Percentiles rank a stretch among this genome's conserved stretches.
These are phyloP conservation scores for Russula foetens DNA, from an alignment of 768 basidiomycete genomes.

Conservation along the genomic window DNA sequence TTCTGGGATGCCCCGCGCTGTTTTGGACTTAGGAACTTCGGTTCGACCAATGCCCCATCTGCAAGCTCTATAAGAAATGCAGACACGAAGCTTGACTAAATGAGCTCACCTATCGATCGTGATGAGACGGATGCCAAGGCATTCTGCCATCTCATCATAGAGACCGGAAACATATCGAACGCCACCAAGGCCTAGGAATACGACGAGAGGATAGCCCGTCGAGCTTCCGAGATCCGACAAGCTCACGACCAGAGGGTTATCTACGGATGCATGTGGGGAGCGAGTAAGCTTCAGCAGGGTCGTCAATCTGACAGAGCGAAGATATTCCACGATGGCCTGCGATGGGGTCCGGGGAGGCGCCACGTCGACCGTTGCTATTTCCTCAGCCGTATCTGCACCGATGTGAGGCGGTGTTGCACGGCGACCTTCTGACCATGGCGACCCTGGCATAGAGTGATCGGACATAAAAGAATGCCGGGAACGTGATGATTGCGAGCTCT, in stretches of 20 bases:
- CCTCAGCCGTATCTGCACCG: conserved; percentile 22
- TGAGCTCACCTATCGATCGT: conserved; percentile 77
- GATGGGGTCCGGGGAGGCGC: conserved; percentile 42
- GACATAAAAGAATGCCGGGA: conserved; percentile 21
- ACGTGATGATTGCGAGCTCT: conserved; percentile 23
- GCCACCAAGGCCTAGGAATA: conserved; percentile 91
- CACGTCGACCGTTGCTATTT: conserved; percentile 36
- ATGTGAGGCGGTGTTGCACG: conserved; percentile 1
- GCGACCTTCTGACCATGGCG: conserved; percentile 5
- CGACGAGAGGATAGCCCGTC: conserved; percentile 78
- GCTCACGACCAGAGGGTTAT: conserved; percentile 73
- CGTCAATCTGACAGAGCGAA: conserved; percentile 81
- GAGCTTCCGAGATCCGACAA: conserved; percentile 88
- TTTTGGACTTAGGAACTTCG: conserved; percentile 52
- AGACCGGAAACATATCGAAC: conserved; percentile 92
- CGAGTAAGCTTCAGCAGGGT: conserved; percentile 72
- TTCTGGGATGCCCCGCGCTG: conserved; percentile 73
- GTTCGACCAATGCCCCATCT: conserved; percentile 94
- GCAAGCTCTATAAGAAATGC: conserved; percentile 13
- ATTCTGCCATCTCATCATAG: conserved; percentile 94
- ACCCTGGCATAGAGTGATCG: conserved; percentile 9
- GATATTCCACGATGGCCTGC: conserved; percentile 76
- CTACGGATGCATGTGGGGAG: conserved; percentile 68
- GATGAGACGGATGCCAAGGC: conserved; percentile 78
- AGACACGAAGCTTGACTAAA: neutral